Percentiles rank a stretch among this genome's conserved stretches.
Conservation (phyloP, 805 yeast species). For the Candida endomychidarum region DNA sequence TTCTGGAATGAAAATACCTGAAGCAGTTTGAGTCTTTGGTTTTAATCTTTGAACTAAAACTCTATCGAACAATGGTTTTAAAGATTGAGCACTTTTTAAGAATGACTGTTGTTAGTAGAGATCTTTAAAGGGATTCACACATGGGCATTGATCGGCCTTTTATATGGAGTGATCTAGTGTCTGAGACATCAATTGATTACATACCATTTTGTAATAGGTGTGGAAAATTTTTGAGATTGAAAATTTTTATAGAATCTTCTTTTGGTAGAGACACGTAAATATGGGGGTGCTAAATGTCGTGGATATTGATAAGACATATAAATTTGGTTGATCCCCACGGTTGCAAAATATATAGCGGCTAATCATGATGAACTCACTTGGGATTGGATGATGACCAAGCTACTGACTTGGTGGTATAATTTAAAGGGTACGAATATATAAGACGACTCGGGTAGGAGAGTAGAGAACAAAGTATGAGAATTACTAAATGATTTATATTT, state of each 20-base stretch:
- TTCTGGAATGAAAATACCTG: constrained; percentile 93
- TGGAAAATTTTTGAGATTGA: constrained; percentile 12
- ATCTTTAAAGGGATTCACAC: too few relatives aligned
- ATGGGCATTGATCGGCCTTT: too few relatives aligned
- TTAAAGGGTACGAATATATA: too few relatives aligned
- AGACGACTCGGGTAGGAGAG: too few relatives aligned
- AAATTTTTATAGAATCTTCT: constrained; percentile 15
- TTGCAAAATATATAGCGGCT: constrained; percentile 1
- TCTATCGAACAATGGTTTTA: constrained; percentile 93
- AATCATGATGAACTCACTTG: too few relatives aligned
- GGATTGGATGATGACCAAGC: too few relatives aligned
- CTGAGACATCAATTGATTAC: constrained; percentile 7
- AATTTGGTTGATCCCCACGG: too few relatives aligned
- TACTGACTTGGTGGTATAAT: too few relatives aligned
- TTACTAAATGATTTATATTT: too few relatives aligned
- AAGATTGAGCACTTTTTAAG: constrained; percentile 79
- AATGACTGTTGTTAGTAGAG: constrained; percentile 40
- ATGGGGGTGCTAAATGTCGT: too few relatives aligned
- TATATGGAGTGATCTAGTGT: neutral
- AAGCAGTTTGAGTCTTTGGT: constrained; percentile 87
- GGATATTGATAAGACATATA: too few relatives aligned
- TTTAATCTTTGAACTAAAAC: constrained; percentile 92
- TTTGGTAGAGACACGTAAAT: constrained; percentile 13
- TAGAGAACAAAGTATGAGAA: too few relatives aligned
- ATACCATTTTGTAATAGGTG: constrained; percentile 10